phyloP scores from a whole-genome alignment of 495 filamentous ascomycete genomes.

The Pseudoneurospora amorphoporcata region DNA sequence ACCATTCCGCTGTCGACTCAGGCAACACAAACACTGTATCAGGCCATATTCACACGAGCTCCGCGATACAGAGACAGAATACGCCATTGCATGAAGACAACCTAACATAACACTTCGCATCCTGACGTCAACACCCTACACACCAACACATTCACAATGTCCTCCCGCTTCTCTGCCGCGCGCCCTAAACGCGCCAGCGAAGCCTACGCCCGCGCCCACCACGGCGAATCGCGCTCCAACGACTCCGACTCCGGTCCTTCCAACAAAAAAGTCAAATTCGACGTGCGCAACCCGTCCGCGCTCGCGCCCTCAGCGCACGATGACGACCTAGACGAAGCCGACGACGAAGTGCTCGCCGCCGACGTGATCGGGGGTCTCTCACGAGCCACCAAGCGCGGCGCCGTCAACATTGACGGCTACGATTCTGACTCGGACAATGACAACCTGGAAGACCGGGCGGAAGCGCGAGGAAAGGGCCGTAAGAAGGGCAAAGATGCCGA shows the following conservation, averaged over 20 bases:
- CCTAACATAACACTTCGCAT: neutral
- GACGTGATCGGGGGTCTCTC: constrained; percentile 85
- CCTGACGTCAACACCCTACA: neutral
- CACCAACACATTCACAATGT: constrained; percentile 36
- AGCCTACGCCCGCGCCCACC: constrained; percentile 62
- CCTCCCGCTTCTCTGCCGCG: constrained; percentile 49
- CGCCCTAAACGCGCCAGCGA: constrained; percentile 79
- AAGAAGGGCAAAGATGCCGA: constrained; percentile 33
- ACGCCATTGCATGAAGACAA: neutral
- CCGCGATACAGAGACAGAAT: neutral
- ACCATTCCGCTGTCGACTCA: neutral
- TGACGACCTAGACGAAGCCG: constrained; percentile 54
- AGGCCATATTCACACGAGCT: neutral
- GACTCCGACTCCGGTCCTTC: constrained; percentile 24
- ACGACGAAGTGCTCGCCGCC: constrained; percentile 68
- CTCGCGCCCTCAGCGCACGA: constrained; percentile 67
- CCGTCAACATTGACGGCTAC: constrained; percentile 92
- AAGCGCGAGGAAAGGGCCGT: constrained; percentile 40
- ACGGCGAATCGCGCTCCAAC: constrained; percentile 42
- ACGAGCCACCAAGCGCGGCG: constrained; percentile 72
- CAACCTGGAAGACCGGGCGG: constrained; percentile 63
- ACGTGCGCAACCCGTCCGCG: constrained; percentile 85
- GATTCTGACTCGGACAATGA: constrained; percentile 92
- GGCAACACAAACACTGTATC: neutral
- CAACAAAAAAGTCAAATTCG: constrained; percentile 82